A percentile compares a stretch with the other conserved stretches of the same genome.
Conservation (phyloP, 306 rosid genomes). For the Sechiopsis laciniata region DNA sequence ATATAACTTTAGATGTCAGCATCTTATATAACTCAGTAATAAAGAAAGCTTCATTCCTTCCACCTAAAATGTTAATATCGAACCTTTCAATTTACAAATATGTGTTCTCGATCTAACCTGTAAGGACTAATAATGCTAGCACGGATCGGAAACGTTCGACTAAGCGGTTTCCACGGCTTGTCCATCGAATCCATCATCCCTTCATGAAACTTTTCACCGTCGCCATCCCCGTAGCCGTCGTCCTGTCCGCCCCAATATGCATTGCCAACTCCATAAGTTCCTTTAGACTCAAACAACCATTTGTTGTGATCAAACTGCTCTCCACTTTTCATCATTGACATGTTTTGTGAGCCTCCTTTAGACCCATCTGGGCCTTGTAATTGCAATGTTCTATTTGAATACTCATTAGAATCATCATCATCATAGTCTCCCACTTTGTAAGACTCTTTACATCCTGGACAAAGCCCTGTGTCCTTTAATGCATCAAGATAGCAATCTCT, state of each 20-base stretch:
- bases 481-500: conserved; percentile 84
- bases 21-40: no score
- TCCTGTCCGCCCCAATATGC: conserved; percentile 58
- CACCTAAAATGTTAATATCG: no score
- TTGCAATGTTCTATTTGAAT: conserved; percentile 40
- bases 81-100: neutral
- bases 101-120: conserved; percentile 34
- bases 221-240: conserved; percentile 37
- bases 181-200: conserved; percentile 50
- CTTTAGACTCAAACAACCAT: conserved; percentile 83
- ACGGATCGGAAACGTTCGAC: conserved; percentile 47
- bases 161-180: conserved; percentile 71
- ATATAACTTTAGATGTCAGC: no score
- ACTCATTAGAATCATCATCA: conserved; percentile 41
- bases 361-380: conserved; percentile 53
- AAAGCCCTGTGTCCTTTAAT: conserved; percentile 49
- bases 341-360: conserved; percentile 46
- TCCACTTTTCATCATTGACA: conserved; percentile 78
- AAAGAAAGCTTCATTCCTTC: no score
- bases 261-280: conserved; percentile 85
- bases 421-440: conserved; percentile 54
- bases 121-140: conserved; percentile 69
- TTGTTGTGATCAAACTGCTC: conserved; percentile 75
- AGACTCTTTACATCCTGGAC: conserved; percentile 89
- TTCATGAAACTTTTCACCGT: conserved; percentile 29